These are phyloP conservation scores for Globisporangium irregulare DNA, from an alignment of 352 stramenopile genomes.

Conservation along the genomic window DNA sequence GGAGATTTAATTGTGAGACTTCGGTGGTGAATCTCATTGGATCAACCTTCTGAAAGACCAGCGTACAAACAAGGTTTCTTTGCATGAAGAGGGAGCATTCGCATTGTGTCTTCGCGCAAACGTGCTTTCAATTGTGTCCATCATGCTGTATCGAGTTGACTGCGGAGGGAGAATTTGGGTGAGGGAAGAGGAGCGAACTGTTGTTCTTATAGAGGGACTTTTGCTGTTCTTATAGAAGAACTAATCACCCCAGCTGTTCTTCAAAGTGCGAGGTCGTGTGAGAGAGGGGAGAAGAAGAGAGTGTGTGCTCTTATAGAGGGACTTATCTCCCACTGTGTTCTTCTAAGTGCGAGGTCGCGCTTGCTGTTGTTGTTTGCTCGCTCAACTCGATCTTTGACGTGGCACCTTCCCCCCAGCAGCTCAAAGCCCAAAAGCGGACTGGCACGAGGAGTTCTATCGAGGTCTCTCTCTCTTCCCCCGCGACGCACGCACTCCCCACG, in stretches of 20 bases:
- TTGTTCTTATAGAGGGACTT: too few species aligned
- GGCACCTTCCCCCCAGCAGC: constrained; percentile 9
- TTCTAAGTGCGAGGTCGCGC: constrained; percentile 11
- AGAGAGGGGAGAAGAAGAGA: not conserved
- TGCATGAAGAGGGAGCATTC: too few species aligned
- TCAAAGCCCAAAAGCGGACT: not conserved
- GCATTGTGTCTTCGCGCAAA: too few species aligned
- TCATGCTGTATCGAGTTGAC: not conserved
- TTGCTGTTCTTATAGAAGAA: constrained; percentile 7
- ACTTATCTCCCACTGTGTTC: not conserved
- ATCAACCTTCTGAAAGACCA: too few species aligned
- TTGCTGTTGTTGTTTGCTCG: not conserved
- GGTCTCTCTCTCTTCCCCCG: not conserved
- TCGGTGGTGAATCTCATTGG: too few species aligned
- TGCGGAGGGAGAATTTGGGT: not conserved
- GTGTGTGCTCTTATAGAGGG: constrained; percentile 1
- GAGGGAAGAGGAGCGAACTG: not conserved
- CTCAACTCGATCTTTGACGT: constrained; percentile 18
- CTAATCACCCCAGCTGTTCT: not conserved
- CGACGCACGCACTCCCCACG: not conserved
- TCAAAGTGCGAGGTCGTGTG: constrained; percentile 9
- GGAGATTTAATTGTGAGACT: not conserved
- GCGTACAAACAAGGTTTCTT: too few species aligned
- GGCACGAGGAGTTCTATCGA: not conserved
- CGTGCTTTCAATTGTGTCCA: not conserved